phyloP scores from a whole-genome alignment of 352 stramenopile genomes.

The Phytopythium helicoides region DNA sequence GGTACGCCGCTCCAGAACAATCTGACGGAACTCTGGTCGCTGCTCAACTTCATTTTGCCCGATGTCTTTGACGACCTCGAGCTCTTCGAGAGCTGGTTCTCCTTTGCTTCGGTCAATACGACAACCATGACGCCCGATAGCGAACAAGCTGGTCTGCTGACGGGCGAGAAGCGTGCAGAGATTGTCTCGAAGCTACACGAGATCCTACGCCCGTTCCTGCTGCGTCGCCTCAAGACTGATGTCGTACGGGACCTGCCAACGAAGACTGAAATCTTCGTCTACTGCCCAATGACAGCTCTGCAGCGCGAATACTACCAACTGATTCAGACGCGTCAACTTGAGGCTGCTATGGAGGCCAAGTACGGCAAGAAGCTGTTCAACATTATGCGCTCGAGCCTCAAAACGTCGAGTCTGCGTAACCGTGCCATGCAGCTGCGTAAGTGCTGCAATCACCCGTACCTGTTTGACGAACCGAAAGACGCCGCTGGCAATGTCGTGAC shows the following conservation, averaged over 20 bases:
- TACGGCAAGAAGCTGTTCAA: constrained; percentile 52
- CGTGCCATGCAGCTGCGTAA: constrained; percentile 81
- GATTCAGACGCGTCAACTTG: constrained; percentile 89
- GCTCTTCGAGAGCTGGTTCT: constrained; percentile 98
- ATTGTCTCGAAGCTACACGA: constrained; percentile 97
- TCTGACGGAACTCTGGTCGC: constrained; percentile 97
- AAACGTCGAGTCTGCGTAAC: constrained; percentile 63
- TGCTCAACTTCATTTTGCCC: constrained; percentile 98
- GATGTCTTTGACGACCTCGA: constrained; percentile 98
- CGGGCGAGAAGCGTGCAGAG: constrained; percentile 90
- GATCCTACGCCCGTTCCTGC: constrained; percentile 96
- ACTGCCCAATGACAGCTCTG: constrained; percentile 93
- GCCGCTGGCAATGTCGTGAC: constrained; percentile 47
- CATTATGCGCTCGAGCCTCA: constrained; percentile 35
- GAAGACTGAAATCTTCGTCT: constrained; percentile 98
- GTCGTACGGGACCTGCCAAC: constrained; percentile 92
- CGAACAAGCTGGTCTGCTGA: constrained; percentile 64
- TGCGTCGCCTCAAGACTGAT: constrained; percentile 95
- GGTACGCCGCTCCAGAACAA: constrained; percentile 98
- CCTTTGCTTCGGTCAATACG: constrained; percentile 74
- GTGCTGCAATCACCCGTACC: constrained; percentile 87
- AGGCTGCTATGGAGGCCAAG: constrained; percentile 82
- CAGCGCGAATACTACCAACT: constrained; percentile 95
- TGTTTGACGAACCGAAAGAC: constrained; percentile 83
- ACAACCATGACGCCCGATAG: constrained; percentile 49